Percentiles rank a stretch among this genome's conserved stretches.
Evolutionary conservation across 2,329 filamentous ascomycete genomes (phyloP).

Genomic region (Cladorrhinum sp.): DNA sequence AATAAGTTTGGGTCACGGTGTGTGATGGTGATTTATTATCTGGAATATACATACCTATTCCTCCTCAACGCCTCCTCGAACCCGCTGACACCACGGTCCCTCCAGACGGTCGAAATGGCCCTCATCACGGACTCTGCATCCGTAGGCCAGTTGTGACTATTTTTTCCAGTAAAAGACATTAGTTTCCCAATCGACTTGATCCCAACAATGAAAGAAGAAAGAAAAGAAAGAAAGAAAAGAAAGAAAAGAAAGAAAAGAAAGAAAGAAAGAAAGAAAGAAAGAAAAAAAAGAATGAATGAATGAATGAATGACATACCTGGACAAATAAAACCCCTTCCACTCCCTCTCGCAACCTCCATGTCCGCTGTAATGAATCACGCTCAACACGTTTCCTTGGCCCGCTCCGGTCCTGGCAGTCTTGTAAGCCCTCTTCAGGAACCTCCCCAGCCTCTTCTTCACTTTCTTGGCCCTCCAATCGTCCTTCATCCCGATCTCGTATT

Average conservation of each 20-base stretch:
- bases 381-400: neutral
- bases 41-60: neutral
- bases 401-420: no score
- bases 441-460: neutral
- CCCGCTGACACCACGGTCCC: neutral
- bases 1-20: neutral
- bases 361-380: neutral
- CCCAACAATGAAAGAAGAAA: no score
- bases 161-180: no score
- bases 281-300: no score
- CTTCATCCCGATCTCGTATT: neutral
- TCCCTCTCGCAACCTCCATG: neutral
- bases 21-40: no score
- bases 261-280: no score
- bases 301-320: no score
- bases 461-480: neutral
- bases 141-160: neutral
- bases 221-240: no score
- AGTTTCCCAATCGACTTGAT: no score
- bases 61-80: neutral
- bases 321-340: neutral
- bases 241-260: no score
- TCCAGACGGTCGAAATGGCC: neutral
- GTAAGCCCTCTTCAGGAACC: neutral
- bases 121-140: neutral